Evolutionary conservation across 768 basidiomycete genomes (phyloP), one percentile per base, ranked within the genome.

Genomic region (Ephemerocybe angulata): DNA sequence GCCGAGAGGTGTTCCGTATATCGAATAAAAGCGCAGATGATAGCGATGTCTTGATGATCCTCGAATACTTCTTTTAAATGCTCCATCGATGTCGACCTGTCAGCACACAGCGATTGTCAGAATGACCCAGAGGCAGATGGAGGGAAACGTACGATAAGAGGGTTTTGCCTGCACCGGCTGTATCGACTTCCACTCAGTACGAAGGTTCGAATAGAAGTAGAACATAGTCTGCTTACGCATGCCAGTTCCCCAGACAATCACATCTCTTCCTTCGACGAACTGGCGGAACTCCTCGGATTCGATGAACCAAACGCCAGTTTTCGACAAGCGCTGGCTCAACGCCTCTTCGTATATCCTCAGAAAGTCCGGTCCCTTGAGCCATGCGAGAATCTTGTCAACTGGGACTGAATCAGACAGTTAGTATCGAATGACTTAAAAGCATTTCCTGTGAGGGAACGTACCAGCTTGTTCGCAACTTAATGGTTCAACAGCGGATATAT

Each of bases 91-190:
- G 24, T 35, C 3, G 53, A 44, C 15, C 53, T 54, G 43, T 19
- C 12, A n/a, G n/a, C n/a, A n/a, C n/a, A n/a, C n/a, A 21, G 17
- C 12, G 21, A 43, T 17, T 12, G 7, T 25, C 25, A 13, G 4
- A 25, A 6, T 41, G 21, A 19, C 25, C 25, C 10, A 4, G 22
- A 8, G 13, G 12, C 27, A n/a, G n/a, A n/a, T n/a, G 17, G 5
- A 5, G 4, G 21, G 29, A 17, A 54, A 33, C 53, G 17, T 37
- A 54, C 53, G 42, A 41, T 4, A 54, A 29, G 24, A 54, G 19
- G 5, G 42, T 54, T 24, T 54, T 54, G 13, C 53, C 53, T 2
- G 53, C 40, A 3, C 53, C 53, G 5, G 53, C 53, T 54, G 30
- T 4, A 33, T 29, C 4, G 28, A 15, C 17, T 25, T 8, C 15